Percentiles rank a stretch among this genome's conserved stretches.
These are phyloP conservation scores for Cavenderia fasciculata DNA, from an alignment of 78 protist genomes.

Conservation along the genomic window DNA sequence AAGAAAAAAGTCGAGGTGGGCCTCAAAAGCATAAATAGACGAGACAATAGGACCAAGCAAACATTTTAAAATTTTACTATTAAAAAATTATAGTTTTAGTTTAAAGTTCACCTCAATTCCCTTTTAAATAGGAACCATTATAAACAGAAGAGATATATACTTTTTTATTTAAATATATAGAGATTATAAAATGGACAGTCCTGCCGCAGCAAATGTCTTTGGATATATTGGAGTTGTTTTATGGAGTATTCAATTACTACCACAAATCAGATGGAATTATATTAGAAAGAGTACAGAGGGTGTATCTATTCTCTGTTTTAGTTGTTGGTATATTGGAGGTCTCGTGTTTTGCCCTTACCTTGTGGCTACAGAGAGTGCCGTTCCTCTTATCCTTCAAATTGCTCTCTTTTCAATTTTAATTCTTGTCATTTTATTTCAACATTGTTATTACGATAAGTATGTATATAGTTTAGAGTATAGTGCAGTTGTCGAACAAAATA, in stretches of 20 bases:
- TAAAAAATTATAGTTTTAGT: no score
- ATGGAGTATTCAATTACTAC: slow-evolving; percentile 13
- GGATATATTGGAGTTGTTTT: slow-evolving; percentile 7
- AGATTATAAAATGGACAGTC: slow-evolving; percentile 7
- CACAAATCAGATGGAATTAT: slow-evolving; percentile 5
- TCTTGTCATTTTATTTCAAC: slow-evolving; percentile 10
- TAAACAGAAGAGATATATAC: no score
- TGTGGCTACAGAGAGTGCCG: neutral
- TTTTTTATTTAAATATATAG: neutral
- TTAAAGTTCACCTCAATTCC: no score
- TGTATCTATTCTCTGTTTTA: slow-evolving; percentile 8
- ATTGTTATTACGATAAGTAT: slow-evolving; percentile 18
- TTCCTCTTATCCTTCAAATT: neutral
- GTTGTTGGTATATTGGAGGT: slow-evolving; percentile 18
- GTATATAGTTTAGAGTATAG: no score
- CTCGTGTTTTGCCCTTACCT: neutral
- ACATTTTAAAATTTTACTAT: no score
- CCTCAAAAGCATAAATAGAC: no score
- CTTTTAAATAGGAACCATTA: no score
- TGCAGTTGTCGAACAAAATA: no score
- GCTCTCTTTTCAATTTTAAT: neutral
- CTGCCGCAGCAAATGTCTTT: slow-evolving; percentile 5
- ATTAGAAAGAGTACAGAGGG: slow-evolving; percentile 41
- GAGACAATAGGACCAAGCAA: no score
- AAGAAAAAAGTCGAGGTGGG: no score